A percentile compares a stretch with the other conserved stretches of the same genome.
Evolutionary conservation across 179 eudicot genomes (phyloP).

Genomic region (Corrigiola litoralis): DNA sequence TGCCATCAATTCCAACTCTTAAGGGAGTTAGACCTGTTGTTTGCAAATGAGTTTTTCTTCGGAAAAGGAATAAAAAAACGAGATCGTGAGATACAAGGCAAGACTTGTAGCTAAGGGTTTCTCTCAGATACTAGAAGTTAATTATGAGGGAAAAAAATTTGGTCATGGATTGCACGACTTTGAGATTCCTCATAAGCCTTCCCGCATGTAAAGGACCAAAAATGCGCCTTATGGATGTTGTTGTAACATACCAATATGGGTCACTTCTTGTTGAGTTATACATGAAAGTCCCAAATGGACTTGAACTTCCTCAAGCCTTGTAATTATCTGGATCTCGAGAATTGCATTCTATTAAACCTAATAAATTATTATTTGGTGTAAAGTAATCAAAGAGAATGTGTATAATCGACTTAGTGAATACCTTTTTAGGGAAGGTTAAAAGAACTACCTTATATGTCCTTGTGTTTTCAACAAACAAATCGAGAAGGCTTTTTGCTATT

Average conservation of each 20-base stretch:
- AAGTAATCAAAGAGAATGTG: conserved; percentile 14
- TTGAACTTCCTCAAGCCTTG: background rate
- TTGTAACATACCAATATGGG: background rate
- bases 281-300: background rate
- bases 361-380: background rate
- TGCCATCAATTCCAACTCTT: no score
- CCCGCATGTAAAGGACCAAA: background rate
- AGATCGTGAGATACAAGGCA: background rate
- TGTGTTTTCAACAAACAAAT: background rate
- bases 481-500: background rate
- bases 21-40: no score
- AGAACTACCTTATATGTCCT: conserved; percentile 1
- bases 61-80: no score
- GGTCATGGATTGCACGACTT: background rate
- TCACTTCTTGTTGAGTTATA: background rate
- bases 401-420: background rate
- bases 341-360: background rate
- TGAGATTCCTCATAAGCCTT: background rate
- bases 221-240: background rate
- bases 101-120: background rate
- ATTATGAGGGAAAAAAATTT: background rate
- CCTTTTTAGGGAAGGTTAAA: background rate
- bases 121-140: background rate
- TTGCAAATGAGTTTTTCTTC: no score
- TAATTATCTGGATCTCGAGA: background rate